Base-by-base conservation (phyloP, 345 rosid genomes). In the Geranium brycei region DNA sequence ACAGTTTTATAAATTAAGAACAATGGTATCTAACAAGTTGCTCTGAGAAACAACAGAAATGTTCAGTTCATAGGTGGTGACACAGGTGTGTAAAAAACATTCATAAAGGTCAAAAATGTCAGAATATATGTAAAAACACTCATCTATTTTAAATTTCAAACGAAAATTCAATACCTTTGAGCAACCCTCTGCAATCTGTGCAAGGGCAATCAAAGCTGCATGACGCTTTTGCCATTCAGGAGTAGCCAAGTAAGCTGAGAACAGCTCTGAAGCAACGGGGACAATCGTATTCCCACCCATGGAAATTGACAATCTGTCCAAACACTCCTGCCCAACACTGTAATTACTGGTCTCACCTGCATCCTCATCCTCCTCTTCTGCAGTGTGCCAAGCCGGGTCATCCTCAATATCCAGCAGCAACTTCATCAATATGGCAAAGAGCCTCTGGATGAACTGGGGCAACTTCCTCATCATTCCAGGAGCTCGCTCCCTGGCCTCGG, bases 121-220 rank as follows among this genome's bases (percentile, higher is more conserved):
- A 35, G 41, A 7, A 35, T 4, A 35, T 7, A 35, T 35, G 41
- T 35, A 35, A 35, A 4, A 35, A 35, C 41, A 35, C 7, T 35
- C 10, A 4, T 35, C 41, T 35, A 35, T 4, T 35, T 35, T 23
- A 35, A 35, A 35, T 4, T 35, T 35, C 53, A 47, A 47, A 47
- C 14, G 3, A 47, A 13, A 47, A 2, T 47, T 47, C 38, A 8
- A 62, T 78, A 91, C 97, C 97, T 91, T 95, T 7, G 96, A 76
- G 69, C 99, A 95, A 72, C 99, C 99, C 81, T 95, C 99, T 11
- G 99, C 99, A 71, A 95, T 91, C 80, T 95, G 99, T 31, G 99
- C 97, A 64, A 95, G 90, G 0, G 97, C 96, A 74, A 95, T 85
- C 71, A 95, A 77, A 1, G 99, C 92, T 18, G 99, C 99, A 53